These are phyloP conservation scores for Botryotinia convoluta DNA, from an alignment of 2,329 filamentous ascomycete genomes.

Conservation along the genomic window DNA sequence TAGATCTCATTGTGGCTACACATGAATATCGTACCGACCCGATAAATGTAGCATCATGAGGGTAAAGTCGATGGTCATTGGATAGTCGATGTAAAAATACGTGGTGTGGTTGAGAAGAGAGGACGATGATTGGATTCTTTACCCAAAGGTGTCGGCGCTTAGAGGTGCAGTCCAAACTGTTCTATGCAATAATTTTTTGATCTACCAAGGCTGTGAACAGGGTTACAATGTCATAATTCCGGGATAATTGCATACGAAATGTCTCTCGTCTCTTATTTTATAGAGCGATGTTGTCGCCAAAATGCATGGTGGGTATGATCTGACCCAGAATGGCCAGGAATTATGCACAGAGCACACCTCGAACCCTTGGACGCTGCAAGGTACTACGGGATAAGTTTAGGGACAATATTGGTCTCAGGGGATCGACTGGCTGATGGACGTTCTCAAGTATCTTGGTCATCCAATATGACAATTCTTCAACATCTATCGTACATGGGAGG, in stretches of 20 bases:
- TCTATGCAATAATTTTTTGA: neutral
- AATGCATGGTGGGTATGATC: neutral
- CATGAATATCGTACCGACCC: neutral
- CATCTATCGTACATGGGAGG: neutral
- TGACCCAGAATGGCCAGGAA: neutral
- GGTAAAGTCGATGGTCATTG: neutral
- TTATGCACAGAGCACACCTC: conserved; percentile 6
- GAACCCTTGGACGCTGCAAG: conserved; percentile 3
- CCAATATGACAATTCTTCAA: neutral
- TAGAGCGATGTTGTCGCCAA: neutral
- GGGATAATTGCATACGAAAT: neutral
- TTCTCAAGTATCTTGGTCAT: neutral
- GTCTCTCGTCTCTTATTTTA: neutral
- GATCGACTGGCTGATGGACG: neutral
- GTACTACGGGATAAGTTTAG: neutral
- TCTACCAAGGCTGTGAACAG: conserved; percentile 8
- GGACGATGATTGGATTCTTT: neutral
- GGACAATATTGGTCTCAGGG: neutral
- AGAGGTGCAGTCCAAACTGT: neutral
- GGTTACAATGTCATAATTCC: neutral
- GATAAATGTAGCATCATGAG: neutral
- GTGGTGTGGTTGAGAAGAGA: neutral
- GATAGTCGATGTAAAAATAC: neutral
- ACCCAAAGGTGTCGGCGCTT: conserved; percentile 15
- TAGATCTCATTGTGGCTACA: conserved; percentile 2